Conservation (phyloP, 306 rosid species). For the Prunus campanulata region DNA sequence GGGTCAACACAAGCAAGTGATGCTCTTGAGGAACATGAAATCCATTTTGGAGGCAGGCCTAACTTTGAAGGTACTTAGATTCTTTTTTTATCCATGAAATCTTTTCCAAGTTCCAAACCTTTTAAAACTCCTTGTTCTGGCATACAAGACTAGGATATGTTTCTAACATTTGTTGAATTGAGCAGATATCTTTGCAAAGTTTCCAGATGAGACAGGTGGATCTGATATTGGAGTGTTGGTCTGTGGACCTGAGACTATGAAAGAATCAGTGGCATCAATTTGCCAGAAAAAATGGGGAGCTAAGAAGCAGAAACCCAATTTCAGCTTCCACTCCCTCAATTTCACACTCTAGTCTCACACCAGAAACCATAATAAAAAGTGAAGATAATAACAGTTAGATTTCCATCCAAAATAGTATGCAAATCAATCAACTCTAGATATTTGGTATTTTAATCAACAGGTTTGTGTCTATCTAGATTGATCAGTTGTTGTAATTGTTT, state of each 20-base stretch:
- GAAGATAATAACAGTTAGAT: not conserved
- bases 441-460: not conserved
- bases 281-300: constrained; percentile 44
- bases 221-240: constrained; percentile 64
- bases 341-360: constrained; percentile 53
- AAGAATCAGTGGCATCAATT: constrained; percentile 53
- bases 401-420: not conserved
- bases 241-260: constrained; percentile 83
- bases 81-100: not conserved
- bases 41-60: constrained; percentile 78
- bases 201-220: constrained; percentile 46
- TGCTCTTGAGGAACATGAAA: constrained; percentile 64
- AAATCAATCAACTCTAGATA: not conserved
- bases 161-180: constrained; percentile 15
- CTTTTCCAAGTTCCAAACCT: not conserved
- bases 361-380: not conserved
- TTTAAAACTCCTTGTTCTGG: not conserved
- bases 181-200: constrained; percentile 55
- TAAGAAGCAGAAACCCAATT: constrained; percentile 35
- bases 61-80: constrained; percentile 54
- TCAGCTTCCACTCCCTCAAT: constrained; percentile 78
- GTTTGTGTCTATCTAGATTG: not conserved
- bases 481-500: not conserved
- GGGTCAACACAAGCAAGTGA: constrained; percentile 44
- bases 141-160: too few relatives aligned